Evolutionary conservation across 2,329 filamentous ascomycete genomes (phyloP).

Genomic region (Curvularia eragrostidis): DNA sequence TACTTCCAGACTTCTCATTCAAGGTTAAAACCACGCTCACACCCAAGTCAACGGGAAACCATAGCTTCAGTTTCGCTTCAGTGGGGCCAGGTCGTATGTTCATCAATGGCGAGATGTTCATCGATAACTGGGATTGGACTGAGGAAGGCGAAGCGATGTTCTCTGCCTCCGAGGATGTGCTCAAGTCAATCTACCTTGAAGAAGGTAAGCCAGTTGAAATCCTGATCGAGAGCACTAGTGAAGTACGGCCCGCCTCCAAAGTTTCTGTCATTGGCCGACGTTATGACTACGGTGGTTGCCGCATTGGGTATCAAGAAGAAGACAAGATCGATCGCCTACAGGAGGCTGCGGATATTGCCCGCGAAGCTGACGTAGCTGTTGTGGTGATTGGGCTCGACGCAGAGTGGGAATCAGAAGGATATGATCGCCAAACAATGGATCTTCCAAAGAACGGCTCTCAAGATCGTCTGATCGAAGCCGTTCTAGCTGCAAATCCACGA

Average conservation of each 20-base stretch:
- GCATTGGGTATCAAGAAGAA: conserved; percentile 73
- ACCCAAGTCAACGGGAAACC: conserved; percentile 64
- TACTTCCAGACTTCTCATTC: conserved; percentile 70
- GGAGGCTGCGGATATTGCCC: conserved; percentile 71
- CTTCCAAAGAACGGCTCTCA: conserved; percentile 63
- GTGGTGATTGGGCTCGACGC: conserved; percentile 79
- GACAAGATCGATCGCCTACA: conserved; percentile 63
- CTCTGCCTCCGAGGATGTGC: conserved; percentile 69
- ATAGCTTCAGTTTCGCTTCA: conserved; percentile 72
- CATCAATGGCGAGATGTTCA: conserved; percentile 64
- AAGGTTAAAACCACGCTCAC: conserved; percentile 67
- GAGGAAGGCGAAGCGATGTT: conserved; percentile 75
- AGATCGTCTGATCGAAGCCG: conserved; percentile 68
- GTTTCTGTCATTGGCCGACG: conserved; percentile 64
- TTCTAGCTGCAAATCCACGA: conserved; percentile 70
- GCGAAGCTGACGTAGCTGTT: conserved; percentile 76
- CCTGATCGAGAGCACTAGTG: conserved; percentile 70
- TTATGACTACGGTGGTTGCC: conserved; percentile 73
- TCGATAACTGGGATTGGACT: conserved; percentile 73
- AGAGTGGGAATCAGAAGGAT: conserved; percentile 77
- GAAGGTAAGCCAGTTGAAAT: conserved; percentile 67
- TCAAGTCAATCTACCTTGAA: conserved; percentile 66
- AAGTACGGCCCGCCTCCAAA: conserved; percentile 67
- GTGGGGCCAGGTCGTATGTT: conserved; percentile 69
- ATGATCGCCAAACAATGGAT: conserved; percentile 68